A percentile compares a stretch with the other conserved stretches of the same genome.
Conservation (phyloP, 192 early-diverging fungal species). For the Backusella morwellensis region DNA sequence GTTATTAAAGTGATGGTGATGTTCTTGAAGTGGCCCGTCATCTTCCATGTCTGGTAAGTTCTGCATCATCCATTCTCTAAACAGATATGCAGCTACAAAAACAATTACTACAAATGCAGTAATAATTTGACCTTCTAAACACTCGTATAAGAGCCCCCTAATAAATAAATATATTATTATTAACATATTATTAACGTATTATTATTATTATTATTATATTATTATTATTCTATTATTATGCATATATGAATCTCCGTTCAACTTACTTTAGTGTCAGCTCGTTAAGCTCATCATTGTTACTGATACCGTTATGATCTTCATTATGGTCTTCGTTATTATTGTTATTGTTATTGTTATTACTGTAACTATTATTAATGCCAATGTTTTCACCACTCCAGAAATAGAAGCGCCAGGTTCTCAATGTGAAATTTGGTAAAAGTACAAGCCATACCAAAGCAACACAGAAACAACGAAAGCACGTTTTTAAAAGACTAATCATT, state of each 20-base stretch:
- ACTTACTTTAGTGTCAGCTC: slow-evolving; percentile 13
- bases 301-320: not conserved
- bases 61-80: slow-evolving; percentile 87
- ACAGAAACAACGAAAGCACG: slow-evolving; percentile 55
- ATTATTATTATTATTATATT: not conserved
- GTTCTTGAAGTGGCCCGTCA: not conserved
- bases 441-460: slow-evolving; percentile 79
- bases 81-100: slow-evolving; percentile 74
- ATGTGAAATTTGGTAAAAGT: slow-evolving; percentile 75
- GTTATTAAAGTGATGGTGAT: not conserved
- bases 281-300: not conserved
- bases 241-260: not conserved
- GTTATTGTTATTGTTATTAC: not conserved
- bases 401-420: slow-evolving; percentile 83
- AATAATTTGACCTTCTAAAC: slow-evolving; percentile 87
- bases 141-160: slow-evolving; percentile 57
- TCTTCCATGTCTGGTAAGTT: slow-evolving; percentile 46
- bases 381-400: slow-evolving; percentile 74
- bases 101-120: slow-evolving; percentile 70
- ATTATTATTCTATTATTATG: not conserved
- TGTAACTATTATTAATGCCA: slow-evolving; percentile 33
- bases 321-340: not conserved
- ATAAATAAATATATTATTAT: not conserved
- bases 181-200: not conserved
- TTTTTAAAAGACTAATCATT: slow-evolving; percentile 20